These are phyloP conservation scores for Jatropha podagrica DNA, from an alignment of 441 rosid genomes.

Conservation along the genomic window DNA sequence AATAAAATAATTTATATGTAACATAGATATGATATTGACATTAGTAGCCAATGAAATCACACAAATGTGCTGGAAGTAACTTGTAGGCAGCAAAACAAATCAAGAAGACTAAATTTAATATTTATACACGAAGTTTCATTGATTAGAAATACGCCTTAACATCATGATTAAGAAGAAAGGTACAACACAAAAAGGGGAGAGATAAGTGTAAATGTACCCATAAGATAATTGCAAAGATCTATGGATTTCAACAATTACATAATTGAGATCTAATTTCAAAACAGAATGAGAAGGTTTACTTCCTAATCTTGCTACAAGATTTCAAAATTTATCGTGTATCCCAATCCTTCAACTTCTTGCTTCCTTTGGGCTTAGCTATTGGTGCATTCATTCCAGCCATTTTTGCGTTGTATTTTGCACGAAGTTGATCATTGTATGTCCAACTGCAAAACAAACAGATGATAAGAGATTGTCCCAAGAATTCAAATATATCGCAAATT, in stretches of 20 bases:
- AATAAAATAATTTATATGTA: too few relatives aligned
- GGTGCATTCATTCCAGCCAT: constrained; percentile 90
- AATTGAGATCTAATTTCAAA: not conserved
- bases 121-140: too few relatives aligned
- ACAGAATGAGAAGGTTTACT: not conserved
- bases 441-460: constrained; percentile 50
- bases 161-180: not conserved
- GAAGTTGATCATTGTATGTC: constrained; percentile 75
- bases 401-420: constrained; percentile 79
- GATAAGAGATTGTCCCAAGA: constrained; percentile 5
- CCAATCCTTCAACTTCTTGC: constrained; percentile 95
- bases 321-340: constrained; percentile 28
- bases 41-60: too few relatives aligned
- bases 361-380: constrained; percentile 82
- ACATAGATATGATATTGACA: too few relatives aligned
- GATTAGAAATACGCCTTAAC: too few relatives aligned
- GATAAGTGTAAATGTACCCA: too few relatives aligned
- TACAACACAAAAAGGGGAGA: not conserved
- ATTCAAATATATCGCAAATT: not conserved
- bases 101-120: too few relatives aligned
- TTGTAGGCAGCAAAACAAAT: too few relatives aligned
- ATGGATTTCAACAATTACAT: not conserved
- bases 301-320: too few relatives aligned
- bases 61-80: too few relatives aligned
- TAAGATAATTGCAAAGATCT: not conserved